Conservation (phyloP, 169 alveolate genomes). For the Cryptosporidium canis region DNA sequence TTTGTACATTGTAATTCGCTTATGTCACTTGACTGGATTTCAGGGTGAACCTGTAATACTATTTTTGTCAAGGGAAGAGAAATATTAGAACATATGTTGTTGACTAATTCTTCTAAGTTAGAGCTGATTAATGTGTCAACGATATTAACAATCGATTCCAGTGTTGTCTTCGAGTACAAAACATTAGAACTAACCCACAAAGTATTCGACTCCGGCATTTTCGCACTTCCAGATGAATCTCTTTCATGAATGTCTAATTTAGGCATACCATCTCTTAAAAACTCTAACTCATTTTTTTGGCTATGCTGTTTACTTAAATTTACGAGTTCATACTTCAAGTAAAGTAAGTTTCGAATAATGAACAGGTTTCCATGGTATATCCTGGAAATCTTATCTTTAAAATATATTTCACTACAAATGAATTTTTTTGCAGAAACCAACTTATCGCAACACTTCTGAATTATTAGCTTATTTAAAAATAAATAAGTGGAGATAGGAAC, state of each 20-base stretch:
- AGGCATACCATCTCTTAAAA: not conserved
- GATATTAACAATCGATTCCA: slow-evolving; percentile 4
- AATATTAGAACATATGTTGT: slow-evolving; percentile 43
- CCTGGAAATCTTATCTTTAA: slow-evolving; percentile 14
- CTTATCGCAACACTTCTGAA: slow-evolving; percentile 46
- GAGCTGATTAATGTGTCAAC: not conserved
- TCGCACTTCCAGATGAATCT: not conserved
- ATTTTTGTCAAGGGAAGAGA: slow-evolving; percentile 62
- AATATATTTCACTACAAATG: slow-evolving; percentile 10
- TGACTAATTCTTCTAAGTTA: slow-evolving; percentile 35
- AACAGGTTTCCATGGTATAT: slow-evolving; percentile 58
- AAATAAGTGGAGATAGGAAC: slow-evolving; percentile 32
- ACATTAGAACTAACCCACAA: not conserved
- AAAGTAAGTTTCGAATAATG: slow-evolving; percentile 32
- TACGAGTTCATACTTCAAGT: slow-evolving; percentile 45
- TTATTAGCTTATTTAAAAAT: slow-evolving; percentile 7
- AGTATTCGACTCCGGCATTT: not conserved
- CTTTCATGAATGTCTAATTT: not conserved
- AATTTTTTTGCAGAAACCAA: slow-evolving; percentile 30
- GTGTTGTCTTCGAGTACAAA: not conserved
- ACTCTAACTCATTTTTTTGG: not conserved
- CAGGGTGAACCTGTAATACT: slow-evolving; percentile 63
- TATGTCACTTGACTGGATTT: slow-evolving; percentile 46
- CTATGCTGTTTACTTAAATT: not conserved
- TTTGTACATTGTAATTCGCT: slow-evolving; percentile 27